Evolutionary conservation across 2,329 filamentous ascomycete genomes (phyloP).

Genomic region (Biscogniauxia marginata): DNA sequence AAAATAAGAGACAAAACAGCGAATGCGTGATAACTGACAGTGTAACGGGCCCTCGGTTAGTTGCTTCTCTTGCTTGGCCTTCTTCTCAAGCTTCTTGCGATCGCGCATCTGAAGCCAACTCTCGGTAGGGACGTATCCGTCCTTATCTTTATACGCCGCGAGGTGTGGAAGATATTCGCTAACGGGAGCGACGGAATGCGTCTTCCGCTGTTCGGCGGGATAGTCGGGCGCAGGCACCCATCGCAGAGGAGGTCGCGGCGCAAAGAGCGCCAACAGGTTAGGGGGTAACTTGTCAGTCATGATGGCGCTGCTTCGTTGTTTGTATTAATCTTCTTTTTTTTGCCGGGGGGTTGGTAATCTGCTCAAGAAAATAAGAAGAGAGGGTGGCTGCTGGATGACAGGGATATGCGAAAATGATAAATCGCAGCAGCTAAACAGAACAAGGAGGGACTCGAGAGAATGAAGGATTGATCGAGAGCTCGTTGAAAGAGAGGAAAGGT

Average conservation of each 20-base stretch:
- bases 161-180: conserved; percentile 73
- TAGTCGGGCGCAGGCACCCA: conserved; percentile 83
- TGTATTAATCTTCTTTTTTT: neutral
- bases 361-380: neutral
- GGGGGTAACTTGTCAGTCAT: conserved; percentile 98
- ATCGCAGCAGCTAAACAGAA: conserved; percentile 2
- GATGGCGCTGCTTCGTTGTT: conserved; percentile 23
- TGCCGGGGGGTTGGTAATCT: neutral
- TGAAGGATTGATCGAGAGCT: conserved; percentile 6
- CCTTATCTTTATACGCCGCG: conserved; percentile 73
- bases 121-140: conserved; percentile 78
- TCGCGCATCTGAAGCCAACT: conserved; percentile 90
- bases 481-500: conserved; percentile 18
- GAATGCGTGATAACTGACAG: conserved; percentile 49
- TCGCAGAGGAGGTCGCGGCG: conserved; percentile 86
- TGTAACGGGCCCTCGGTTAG: conserved; percentile 61
- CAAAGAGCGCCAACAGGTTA: conserved; percentile 90
- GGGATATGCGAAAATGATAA: conserved; percentile 2
- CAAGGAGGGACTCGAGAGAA: conserved; percentile 16
- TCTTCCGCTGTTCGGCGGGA: conserved; percentile 78
- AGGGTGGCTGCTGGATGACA: neutral
- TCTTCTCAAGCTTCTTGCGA: conserved; percentile 78
- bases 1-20: neutral
- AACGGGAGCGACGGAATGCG: conserved; percentile 69
- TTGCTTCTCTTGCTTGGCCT: conserved; percentile 62